These are phyloP conservation scores for Physocladia obscura DNA, from an alignment of 192 early-diverging fungal genomes.

Conservation along the genomic window DNA sequence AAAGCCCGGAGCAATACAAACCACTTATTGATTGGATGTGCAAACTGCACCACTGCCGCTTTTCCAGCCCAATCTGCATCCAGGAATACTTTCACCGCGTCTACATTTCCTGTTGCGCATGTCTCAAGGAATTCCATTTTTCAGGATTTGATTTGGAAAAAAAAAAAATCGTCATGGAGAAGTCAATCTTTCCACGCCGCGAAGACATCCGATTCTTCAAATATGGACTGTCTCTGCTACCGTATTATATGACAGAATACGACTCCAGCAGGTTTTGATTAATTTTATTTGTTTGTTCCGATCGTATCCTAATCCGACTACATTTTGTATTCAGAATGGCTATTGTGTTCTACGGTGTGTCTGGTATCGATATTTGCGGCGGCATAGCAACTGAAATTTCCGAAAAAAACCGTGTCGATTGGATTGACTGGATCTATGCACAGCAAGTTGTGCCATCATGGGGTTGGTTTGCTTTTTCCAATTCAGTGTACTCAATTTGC, in stretches of 20 bases:
- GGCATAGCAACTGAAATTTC: constrained; percentile 57
- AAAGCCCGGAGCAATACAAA: no score
- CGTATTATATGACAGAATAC: constrained; percentile 62
- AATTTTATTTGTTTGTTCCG: not conserved
- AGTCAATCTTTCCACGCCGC: constrained; percentile 24
- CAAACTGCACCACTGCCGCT: not conserved
- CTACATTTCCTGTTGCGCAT: constrained; percentile 1
- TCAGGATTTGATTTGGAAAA: not conserved
- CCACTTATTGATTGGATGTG: constrained; percentile 14
- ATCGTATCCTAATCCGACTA: not conserved
- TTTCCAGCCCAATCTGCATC: not conserved
- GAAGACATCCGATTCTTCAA: constrained; percentile 75
- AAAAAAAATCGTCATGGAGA: not conserved
- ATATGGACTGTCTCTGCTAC: constrained; percentile 67
- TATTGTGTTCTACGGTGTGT: constrained; percentile 78
- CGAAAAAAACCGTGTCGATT: constrained; percentile 56
- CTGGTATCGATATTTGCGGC: constrained; percentile 78
- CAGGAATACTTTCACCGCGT: not conserved
- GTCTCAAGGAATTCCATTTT: constrained; percentile 17
- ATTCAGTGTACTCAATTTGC: constrained; percentile 27
- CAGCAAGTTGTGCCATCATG: constrained; percentile 64
- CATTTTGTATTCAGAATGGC: constrained; percentile 70
- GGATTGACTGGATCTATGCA: constrained; percentile 96
- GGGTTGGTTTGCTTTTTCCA: not conserved
- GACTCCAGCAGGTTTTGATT: constrained; percentile 70